Conservation (phyloP, 805 yeast genomes). For the Myxozyma neglecta region DNA sequence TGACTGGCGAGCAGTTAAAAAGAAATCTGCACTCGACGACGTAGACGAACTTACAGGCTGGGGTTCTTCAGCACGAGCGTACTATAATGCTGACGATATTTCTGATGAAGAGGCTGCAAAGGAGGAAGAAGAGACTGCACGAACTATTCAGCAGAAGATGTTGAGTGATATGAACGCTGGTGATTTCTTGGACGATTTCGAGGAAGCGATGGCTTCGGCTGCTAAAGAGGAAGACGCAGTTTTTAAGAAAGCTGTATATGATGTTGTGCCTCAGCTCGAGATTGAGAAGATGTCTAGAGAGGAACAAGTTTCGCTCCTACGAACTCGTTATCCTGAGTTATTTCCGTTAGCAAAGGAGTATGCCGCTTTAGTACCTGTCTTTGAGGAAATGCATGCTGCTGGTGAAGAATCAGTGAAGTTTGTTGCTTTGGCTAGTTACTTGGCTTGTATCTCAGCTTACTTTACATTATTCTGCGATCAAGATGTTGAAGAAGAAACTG, state of each 20-base stretch:
- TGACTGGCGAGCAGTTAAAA: slow-evolving; percentile 47
- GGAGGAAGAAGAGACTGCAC: slow-evolving; percentile 82
- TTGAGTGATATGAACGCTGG: slow-evolving; percentile 72
- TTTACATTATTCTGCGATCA: slow-evolving; percentile 69
- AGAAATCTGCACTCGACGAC: slow-evolving; percentile 6
- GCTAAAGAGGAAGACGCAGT: slow-evolving; percentile 44
- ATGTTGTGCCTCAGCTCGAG: slow-evolving; percentile 45
- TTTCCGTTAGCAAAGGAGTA: slow-evolving; percentile 71
- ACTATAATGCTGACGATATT: slow-evolving; percentile 39
- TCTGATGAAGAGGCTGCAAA: slow-evolving; percentile 77
- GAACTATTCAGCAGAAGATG: slow-evolving; percentile 79
- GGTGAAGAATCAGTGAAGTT: slow-evolving; percentile 47
- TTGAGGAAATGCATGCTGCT: slow-evolving; percentile 37
- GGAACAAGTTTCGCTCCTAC: slow-evolving; percentile 56
- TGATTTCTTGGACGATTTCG: slow-evolving; percentile 70
- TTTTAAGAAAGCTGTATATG: slow-evolving; percentile 29
- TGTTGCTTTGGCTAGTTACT: slow-evolving; percentile 73
- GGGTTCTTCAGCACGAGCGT: slow-evolving; percentile 41
- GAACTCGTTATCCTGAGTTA: slow-evolving; percentile 77
- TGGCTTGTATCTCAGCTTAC: slow-evolving; percentile 76
- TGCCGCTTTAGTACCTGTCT: slow-evolving; percentile 45
- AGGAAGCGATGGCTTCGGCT: slow-evolving; percentile 72
- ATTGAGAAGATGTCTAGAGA: slow-evolving; percentile 51
- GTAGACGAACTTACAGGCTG: slow-evolving; percentile 44
- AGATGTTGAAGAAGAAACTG: slow-evolving; percentile 53